Conservation (phyloP, 2,329 filamentous ascomycete species). For the Hortaea werneckii region DNA sequence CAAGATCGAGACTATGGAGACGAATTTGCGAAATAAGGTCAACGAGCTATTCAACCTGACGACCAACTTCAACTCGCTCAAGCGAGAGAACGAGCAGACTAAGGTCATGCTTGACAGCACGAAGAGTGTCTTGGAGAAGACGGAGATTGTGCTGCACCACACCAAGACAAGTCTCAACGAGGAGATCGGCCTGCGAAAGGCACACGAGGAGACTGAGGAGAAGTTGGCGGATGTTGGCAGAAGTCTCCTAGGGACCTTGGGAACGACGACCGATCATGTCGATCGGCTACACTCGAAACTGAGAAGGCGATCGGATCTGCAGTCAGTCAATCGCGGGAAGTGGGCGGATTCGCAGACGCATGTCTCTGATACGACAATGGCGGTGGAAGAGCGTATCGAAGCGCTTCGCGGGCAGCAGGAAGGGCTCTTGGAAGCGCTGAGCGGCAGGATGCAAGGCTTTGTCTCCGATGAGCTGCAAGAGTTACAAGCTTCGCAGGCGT, state of each 20-base stretch:
- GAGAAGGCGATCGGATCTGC: conserved; percentile 72
- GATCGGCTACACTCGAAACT: conserved; percentile 77
- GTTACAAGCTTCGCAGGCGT: conserved; percentile 57
- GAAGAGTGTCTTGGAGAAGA: conserved; percentile 72
- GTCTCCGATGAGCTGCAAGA: conserved; percentile 65
- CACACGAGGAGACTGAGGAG: conserved; percentile 76
- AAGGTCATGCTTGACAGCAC: conserved; percentile 65
- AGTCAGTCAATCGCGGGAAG: conserved; percentile 63
- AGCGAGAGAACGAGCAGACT: conserved; percentile 78
- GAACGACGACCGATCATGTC: conserved; percentile 69
- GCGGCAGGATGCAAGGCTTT: conserved; percentile 64
- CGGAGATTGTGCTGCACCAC: conserved; percentile 69
- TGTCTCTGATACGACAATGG: conserved; percentile 63
- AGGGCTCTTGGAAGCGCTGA: conserved; percentile 56
- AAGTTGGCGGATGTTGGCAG: conserved; percentile 63
- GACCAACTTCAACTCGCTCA: conserved; percentile 75
- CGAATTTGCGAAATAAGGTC: conserved; percentile 81
- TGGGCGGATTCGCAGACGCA: conserved; percentile 71
- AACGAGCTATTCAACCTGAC: conserved; percentile 84
- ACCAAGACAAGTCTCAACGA: conserved; percentile 69
- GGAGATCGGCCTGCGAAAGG: conserved; percentile 68
- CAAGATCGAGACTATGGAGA: conserved; percentile 85
- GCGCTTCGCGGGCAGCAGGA: conserved; percentile 65
- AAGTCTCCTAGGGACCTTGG: conserved; percentile 67
- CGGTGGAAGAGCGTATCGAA: conserved; percentile 66